Conservation (phyloP, 306 rosid genomes). For the Cucurbita ficifolia region DNA sequence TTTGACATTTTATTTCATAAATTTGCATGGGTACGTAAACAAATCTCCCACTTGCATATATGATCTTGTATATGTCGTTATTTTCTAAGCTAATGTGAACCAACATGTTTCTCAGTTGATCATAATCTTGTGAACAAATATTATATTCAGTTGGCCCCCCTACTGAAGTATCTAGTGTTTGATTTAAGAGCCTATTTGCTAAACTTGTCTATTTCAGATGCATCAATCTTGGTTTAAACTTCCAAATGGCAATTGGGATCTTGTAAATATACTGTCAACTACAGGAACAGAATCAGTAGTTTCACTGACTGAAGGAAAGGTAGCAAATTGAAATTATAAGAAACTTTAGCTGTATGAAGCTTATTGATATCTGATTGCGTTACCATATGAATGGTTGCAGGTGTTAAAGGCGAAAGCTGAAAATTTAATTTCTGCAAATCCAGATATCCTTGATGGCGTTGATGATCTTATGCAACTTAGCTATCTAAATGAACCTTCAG, state of each 20-base stretch:
- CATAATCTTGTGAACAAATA: not conserved
- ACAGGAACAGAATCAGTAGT: constrained; percentile 59
- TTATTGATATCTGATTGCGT: not conserved
- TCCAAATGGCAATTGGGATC: constrained; percentile 76
- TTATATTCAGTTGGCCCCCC: not conserved
- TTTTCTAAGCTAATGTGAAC: not conserved
- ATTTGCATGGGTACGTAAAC: not conserved
- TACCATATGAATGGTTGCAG: constrained; percentile 18
- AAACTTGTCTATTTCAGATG: constrained; percentile 34
- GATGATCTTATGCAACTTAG: constrained; percentile 99
- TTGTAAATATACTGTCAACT: constrained; percentile 53
- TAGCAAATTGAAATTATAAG: constrained; percentile 22
- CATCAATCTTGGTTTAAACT: constrained; percentile 85
- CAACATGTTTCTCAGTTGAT: not conserved
- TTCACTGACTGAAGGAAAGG: constrained; percentile 64
- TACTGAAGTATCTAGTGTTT: not conserved
- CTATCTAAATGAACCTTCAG: constrained; percentile 92
- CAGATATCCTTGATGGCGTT: constrained; percentile 94
- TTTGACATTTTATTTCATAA: not conserved
- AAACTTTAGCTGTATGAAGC: not conserved
- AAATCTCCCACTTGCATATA: not conserved
- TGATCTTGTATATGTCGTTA: not conserved
- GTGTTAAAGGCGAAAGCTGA: constrained; percentile 66
- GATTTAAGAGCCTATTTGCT: not conserved
- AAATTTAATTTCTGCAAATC: constrained; percentile 74